Evolutionary conservation across 306 rosid species (phyloP), one percentile per base, ranked within the genome.

Genomic region (Aeschynomene evenia): DNA sequence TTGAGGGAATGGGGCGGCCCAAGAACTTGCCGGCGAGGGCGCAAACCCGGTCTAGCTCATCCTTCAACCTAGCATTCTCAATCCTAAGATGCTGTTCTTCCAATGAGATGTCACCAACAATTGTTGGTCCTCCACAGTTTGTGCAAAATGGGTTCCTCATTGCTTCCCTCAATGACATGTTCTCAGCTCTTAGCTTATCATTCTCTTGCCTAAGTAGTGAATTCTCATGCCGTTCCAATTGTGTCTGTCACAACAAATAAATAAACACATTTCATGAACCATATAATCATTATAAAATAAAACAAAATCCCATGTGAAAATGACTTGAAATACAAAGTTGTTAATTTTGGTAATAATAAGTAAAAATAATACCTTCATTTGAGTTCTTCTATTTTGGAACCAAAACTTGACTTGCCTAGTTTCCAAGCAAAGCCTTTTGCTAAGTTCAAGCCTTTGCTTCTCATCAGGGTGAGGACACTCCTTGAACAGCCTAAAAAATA

Each of bases 281-380:
- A 28, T 9, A 70, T 67, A 4, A 28, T n/a, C 6, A 36, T n/a
- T n/a, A n/a, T n/a, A n/a, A n/a, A n/a, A 43, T 0, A 5, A 40
- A 37, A 5, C n/a, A 57, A 28, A 46, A 18, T 24, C 9, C 9
- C 10, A 16, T 31, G 16, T n/a, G 42, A 24, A 57, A 21, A 50
- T 13, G 2, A 33, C 69, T 48, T 1, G 23, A 26, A 14, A 49
- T n/a, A n/a, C n/a, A 70, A 11, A 4, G 20, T 48, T 3, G 7
- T 10, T 8, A 9, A n/a, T n/a, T n/a, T n/a, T n/a, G n/a, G n/a
- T n/a, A n/a, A n/a, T n/a, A n/a, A n/a, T n/a, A n/a, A n/a, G n/a
- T n/a, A n/a, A n/a, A n/a, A n/a, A n/a, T n/a, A n/a, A 29, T 75
- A 93, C 98, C 94, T 93, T 91, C 97, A 91, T 91, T 60, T 91